phyloP scores from a whole-genome alignment of 441 rosid species.

The Macaranga tanarius region DNA sequence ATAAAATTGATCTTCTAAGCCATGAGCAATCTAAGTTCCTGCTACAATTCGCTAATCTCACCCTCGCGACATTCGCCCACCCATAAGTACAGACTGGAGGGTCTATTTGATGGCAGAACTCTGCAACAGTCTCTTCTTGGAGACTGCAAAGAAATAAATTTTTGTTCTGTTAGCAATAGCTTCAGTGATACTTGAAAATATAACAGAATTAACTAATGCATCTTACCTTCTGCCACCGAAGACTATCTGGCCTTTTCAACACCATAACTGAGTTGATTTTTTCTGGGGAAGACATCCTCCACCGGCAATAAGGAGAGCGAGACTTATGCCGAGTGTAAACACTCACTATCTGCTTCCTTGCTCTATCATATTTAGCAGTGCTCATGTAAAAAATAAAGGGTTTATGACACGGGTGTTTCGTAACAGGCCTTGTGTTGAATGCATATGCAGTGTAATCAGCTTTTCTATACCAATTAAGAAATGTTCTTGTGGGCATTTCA shows the following conservation, averaged over 20 bases:
- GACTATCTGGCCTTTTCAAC: conserved; percentile 62
- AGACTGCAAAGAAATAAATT: conserved; percentile 52
- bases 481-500: conserved; percentile 83
- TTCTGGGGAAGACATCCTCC: conserved; percentile 69
- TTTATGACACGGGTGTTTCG: conserved; percentile 69
- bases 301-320: conserved; percentile 51
- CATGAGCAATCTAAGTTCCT: conserved; percentile 2
- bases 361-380: conserved; percentile 45
- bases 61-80: conserved; percentile 66
- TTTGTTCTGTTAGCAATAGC: conserved; percentile 6
- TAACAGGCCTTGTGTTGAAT: conserved; percentile 78
- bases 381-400: conserved; percentile 68
- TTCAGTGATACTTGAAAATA: not conserved
- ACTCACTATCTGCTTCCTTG: conserved; percentile 56
- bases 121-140: conserved; percentile 88
- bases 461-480: conserved; percentile 75
- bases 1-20: conserved; percentile 13
- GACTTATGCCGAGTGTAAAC: conserved; percentile 43
- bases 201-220: not conserved
- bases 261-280: conserved; percentile 52
- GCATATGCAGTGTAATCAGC: conserved; percentile 81
- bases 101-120: conserved; percentile 55
- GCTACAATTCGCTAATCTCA: conserved; percentile 55
- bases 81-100: conserved; percentile 56
- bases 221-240: conserved; percentile 67